A percentile compares a stretch with the other conserved stretches of the same genome.
phyloP scores from a whole-genome alignment of 805 yeast species.

The Candida peoriensis region DNA sequence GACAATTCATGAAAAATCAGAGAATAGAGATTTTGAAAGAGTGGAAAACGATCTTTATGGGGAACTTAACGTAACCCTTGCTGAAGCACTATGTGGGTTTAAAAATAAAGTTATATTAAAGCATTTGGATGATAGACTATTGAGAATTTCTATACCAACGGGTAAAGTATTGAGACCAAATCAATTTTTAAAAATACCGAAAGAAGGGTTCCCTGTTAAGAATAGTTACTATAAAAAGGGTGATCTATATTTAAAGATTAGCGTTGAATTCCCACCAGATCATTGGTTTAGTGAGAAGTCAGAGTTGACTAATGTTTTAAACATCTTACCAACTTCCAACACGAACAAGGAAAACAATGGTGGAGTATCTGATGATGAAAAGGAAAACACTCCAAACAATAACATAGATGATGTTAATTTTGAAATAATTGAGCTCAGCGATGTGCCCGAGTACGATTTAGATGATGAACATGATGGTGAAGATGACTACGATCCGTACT shows the following conservation, averaged over 20 bases:
- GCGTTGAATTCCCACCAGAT: slow-evolving; percentile 78
- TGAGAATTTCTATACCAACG: slow-evolving; percentile 57
- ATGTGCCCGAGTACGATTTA: slow-evolving; percentile 22
- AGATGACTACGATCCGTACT: slow-evolving; percentile 7
- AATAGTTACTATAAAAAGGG: slow-evolving; percentile 40
- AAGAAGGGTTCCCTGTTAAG: slow-evolving; percentile 81
- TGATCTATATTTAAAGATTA: slow-evolving; percentile 64
- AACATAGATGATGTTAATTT: slow-evolving; percentile 26
- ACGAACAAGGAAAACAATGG: slow-evolving; percentile 5
- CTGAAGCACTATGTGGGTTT: slow-evolving; percentile 85
- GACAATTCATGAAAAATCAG: slow-evolving; percentile 42
- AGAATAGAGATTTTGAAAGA: slow-evolving; percentile 41
- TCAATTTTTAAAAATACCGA: slow-evolving; percentile 54
- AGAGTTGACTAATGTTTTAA: slow-evolving; percentile 51
- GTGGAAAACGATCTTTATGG: slow-evolving; percentile 62
- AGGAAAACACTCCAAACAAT: slow-evolving; percentile 22
- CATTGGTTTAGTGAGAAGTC: slow-evolving; percentile 76
- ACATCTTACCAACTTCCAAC: slow-evolving; percentile 42
- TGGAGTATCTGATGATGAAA: slow-evolving; percentile 4
- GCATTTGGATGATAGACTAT: slow-evolving; percentile 76
- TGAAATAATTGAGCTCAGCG: slow-evolving; percentile 20
- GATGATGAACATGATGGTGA: slow-evolving; percentile 17
- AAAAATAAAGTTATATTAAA: slow-evolving; percentile 52
- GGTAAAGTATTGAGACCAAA: slow-evolving; percentile 84
- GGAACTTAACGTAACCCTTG: slow-evolving; percentile 54